phyloP scores from a whole-genome alignment of 2,329 filamentous ascomycete species.

The Xylaria sp. region DNA sequence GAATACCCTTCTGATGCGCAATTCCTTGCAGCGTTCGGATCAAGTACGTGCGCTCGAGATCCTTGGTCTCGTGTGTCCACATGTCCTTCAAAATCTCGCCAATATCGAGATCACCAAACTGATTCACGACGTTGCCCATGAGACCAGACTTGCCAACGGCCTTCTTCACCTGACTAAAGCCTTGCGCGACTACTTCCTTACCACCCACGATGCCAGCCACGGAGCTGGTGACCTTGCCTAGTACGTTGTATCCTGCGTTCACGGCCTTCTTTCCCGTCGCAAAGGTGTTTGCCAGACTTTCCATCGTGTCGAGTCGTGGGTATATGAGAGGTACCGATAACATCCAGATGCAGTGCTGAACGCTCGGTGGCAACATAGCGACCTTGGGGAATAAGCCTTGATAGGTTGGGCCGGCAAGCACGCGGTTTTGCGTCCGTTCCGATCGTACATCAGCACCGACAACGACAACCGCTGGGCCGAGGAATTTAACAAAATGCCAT shows the following conservation, averaged over 20 bases:
- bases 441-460: conserved; percentile 89
- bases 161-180: conserved; percentile 92
- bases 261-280: conserved; percentile 95
- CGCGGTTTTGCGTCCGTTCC: conserved; percentile 82
- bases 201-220: conserved; percentile 94
- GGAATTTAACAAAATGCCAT: conserved; percentile 97
- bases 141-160: conserved; percentile 91
- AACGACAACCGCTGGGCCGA: conserved; percentile 84
- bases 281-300: conserved; percentile 84
- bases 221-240: conserved; percentile 91
- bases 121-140: conserved; percentile 92
- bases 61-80: conserved; percentile 98
- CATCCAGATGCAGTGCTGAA: conserved; percentile 98
- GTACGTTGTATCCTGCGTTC: conserved; percentile 91
- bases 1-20: conserved; percentile 86
- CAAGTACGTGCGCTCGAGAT: conserved; percentile 91
- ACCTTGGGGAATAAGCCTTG: conserved; percentile 97
- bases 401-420: conserved; percentile 94
- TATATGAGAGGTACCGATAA: conserved; percentile 86
- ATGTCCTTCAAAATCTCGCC: conserved; percentile 91
- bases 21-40: conserved; percentile 95
- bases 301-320: conserved; percentile 83
- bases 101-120: conserved; percentile 93
- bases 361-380: conserved; percentile 79
- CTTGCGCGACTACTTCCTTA: conserved; percentile 85